Percentiles rank a stretch among this genome's conserved stretches.
phyloP scores from a whole-genome alignment of 2,329 filamentous ascomycete species.

The Aspergillus arachidicola region DNA sequence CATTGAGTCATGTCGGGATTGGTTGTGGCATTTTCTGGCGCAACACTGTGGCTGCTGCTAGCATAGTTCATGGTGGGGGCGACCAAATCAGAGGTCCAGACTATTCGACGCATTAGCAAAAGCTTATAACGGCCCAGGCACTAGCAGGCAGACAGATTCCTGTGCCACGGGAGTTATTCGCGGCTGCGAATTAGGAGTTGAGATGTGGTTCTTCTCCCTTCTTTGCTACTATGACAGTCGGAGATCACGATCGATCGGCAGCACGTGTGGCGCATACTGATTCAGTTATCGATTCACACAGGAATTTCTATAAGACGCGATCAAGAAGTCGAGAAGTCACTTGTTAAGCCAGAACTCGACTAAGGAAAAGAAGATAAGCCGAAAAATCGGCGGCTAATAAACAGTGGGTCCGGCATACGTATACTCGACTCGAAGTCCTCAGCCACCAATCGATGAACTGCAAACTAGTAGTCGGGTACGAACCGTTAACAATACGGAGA shows the following conservation, averaged over 20 bases:
- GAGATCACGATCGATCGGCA: not conserved
- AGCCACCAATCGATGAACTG: not conserved
- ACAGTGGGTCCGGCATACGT: constrained; percentile 4
- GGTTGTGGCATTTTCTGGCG: not conserved
- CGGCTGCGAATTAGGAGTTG: not conserved
- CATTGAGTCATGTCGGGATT: constrained; percentile 2
- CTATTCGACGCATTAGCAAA: not conserved
- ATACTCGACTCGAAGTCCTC: not conserved
- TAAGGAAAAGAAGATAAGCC: not conserved
- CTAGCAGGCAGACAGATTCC: not conserved
- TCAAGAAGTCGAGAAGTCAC: not conserved
- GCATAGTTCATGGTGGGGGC: not conserved
- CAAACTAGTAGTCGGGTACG: not conserved
- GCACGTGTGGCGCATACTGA: not conserved
- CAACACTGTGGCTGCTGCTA: not conserved
- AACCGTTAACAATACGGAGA: not conserved
- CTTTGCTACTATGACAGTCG: not conserved
- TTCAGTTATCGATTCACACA: not conserved
- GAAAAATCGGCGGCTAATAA: not conserved
- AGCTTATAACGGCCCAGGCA: not conserved
- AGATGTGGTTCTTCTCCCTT: not conserved
- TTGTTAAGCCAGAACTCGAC: not conserved
- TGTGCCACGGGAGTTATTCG: not conserved
- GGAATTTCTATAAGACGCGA: not conserved
- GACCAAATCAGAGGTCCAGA: not conserved